phyloP scores from a whole-genome alignment of 345 rosid species.

The Geranium brycei region DNA sequence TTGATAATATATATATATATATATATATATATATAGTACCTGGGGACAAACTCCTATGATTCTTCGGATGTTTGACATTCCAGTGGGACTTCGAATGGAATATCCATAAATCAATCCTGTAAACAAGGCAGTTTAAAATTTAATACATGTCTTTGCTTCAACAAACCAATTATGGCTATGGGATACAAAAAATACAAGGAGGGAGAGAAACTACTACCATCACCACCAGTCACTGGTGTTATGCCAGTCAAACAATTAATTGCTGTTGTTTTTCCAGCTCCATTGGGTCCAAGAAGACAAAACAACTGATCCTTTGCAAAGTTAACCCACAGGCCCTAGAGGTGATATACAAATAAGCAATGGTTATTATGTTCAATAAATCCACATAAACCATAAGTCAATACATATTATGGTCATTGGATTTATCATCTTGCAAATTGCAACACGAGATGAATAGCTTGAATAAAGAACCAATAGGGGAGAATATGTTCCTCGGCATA shows the following conservation, averaged over 20 bases:
- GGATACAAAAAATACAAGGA: not conserved
- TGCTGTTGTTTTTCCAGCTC: constrained; percentile 90
- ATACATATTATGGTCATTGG: not conserved
- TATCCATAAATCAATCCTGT: constrained; percentile 67
- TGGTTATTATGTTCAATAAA: not conserved
- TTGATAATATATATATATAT: not conserved
- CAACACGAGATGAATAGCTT: not conserved
- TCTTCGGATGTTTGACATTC: constrained; percentile 71
- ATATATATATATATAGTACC: constrained; percentile 24
- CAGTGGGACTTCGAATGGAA: constrained; percentile 64
- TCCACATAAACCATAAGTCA: not conserved
- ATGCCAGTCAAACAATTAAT: constrained; percentile 80
- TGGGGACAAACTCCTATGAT: constrained; percentile 91
- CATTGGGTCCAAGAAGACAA: constrained; percentile 94
- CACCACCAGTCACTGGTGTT: constrained; percentile 67
- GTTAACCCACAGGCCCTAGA: constrained; percentile 78
- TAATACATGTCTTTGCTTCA: not conserved
- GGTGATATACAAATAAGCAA: constrained; percentile 8
- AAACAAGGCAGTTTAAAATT: constrained; percentile 3
- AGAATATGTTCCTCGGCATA: not conserved
- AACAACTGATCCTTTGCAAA: constrained; percentile 71
- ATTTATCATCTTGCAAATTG: constrained; percentile 6
- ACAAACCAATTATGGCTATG: not conserved
- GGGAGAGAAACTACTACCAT: constrained; percentile 34
- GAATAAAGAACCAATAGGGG: not conserved